Base-by-base conservation (phyloP, 2,329 filamentous ascomycete species). In the Hypoxylon sp. region DNA sequence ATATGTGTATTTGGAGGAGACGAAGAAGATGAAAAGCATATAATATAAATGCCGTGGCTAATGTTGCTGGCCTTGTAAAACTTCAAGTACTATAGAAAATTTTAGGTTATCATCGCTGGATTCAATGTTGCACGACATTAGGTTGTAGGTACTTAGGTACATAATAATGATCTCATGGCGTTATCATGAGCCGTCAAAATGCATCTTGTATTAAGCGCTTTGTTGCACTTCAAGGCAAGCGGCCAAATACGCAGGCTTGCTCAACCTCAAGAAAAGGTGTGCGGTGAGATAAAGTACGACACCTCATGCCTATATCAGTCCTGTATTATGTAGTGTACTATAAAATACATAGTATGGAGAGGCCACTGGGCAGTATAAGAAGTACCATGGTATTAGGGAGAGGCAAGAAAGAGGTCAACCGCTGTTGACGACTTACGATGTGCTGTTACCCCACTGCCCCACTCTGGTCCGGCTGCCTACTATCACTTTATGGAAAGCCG, bases 151-250 rank as follows among this genome's bases (percentile, higher is more conserved):
- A 31, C 29, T 31, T 31, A 9, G 35, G 11, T 22, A 44, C 17
- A 4, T 17, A 22, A 19, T 22, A 22, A 39, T 48, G 35, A 51
- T 60, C 46, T 51, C 56, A 60, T 60, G 39, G 39, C 9, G 29
- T 52, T 29, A 31, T 17, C 24, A 33, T 29, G 29, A 24, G 31
- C 52, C 33, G 9, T 33, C 46, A 47, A 47, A 31, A 47, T 64
- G 39, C 51, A 48, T 54, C 63, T 64, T 33, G 51, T 61, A 60
- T 56, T 54, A 67, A 70, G 63, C 59, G 67, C 59, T 56, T 64
- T 29, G 67, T 70, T 67, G 59, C 63, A 67, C 55, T 22, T 58
- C 6, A 54, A 54, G 17, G 19, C 53, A 57, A 37, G 14, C 61
- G 33, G 54, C 39, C 44, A 29, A 24, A 50, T 46, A 33, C 26